Base-by-base conservation (phyloP, 495 filamentous ascomycete genomes). In the Lophium mytilinum region DNA sequence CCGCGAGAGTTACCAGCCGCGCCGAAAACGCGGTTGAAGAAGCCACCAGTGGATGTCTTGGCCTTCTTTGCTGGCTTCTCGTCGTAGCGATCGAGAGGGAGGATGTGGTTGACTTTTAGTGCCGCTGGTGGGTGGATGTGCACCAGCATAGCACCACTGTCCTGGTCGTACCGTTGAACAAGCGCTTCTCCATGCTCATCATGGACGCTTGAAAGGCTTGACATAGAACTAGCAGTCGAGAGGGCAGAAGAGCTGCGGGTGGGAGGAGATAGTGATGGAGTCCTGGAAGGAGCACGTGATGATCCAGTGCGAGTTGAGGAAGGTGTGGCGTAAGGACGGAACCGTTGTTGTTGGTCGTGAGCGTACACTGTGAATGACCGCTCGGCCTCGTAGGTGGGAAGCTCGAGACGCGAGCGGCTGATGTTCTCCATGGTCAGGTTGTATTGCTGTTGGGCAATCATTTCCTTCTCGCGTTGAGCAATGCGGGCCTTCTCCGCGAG, bases 401-500 rank as follows among this genome's bases (percentile, higher is more conserved):
- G 34, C 19, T 61, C 51, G 10, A 66, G 58, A 48, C 62, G 65
- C n/a, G 63, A 68, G 11, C 63, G 58, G 49, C 51, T 56, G 52
- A 60, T 64, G 61, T 66, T 66, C 59, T 62, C 63, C 7, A 55
- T 47, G 41, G 55, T 60, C 43, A 66, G 59, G 17, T 48, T 46
- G 41, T 62, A 60, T 51, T 66, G 58, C 37, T 63, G 58, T 57
- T 72, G 65, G 10, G 55, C 61, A 42, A 57, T 61, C 63, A 76
- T 62, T 68, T 77, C 69, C 65, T 73, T 73, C 67, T 75, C 67
- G 57, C 67, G 68, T 48, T 72, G 61, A 56, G 69, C 73, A 66
- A 72, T 75, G 71, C 66, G 61, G 14, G 65, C 63, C 61, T 71
- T 68, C 61, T 73, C 71, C 3, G 66, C 68, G 43, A 69, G 65